A percentile compares a stretch with the other conserved stretches of the same genome.
Conservation (phyloP, 495 filamentous ascomycete species). For the Penicillium lagena region DNA sequence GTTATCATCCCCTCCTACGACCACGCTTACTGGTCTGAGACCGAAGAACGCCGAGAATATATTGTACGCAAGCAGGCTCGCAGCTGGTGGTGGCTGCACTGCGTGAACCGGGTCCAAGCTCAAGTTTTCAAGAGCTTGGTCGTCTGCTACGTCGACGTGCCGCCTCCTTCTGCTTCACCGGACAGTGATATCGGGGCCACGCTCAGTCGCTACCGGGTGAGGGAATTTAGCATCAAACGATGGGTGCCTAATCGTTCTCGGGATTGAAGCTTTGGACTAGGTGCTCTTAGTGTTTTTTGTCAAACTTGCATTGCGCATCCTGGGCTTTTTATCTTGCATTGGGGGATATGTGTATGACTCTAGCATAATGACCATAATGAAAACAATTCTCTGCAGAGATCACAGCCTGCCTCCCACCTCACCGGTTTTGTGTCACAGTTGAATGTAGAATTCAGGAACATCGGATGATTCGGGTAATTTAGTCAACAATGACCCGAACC, state of each 20-base stretch:
- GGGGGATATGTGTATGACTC: slow-evolving; percentile 1
- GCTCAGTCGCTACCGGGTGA: slow-evolving; percentile 66
- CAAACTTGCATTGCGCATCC: too few relatives aligned
- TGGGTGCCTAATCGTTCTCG: slow-evolving; percentile 79
- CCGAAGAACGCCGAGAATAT: slow-evolving; percentile 37
- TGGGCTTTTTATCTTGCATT: not conserved
- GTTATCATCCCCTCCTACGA: slow-evolving; percentile 78
- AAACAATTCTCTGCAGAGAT: not conserved
- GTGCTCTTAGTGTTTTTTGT: not conserved
- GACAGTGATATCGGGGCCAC: slow-evolving; percentile 51
- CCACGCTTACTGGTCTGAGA: slow-evolving; percentile 63
- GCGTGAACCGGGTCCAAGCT: slow-evolving; percentile 82
- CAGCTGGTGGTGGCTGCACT: slow-evolving; percentile 90
- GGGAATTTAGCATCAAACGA: slow-evolving; percentile 74
- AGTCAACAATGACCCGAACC: too few relatives aligned
- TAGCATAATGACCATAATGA: slow-evolving; percentile 1
- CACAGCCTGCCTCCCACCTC: too few relatives aligned
- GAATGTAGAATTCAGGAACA: too few relatives aligned
- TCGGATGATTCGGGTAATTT: too few relatives aligned
- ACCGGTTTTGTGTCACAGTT: too few relatives aligned
- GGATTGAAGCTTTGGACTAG: slow-evolving; percentile 42
- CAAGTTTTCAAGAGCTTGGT: slow-evolving; percentile 86
- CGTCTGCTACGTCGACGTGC: slow-evolving; percentile 85
- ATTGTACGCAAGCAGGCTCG: slow-evolving; percentile 42
- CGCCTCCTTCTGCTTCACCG: slow-evolving; percentile 48